phyloP scores from a whole-genome alignment of 2,329 filamentous ascomycete species.

The Phyllosticta citriasiana region DNA sequence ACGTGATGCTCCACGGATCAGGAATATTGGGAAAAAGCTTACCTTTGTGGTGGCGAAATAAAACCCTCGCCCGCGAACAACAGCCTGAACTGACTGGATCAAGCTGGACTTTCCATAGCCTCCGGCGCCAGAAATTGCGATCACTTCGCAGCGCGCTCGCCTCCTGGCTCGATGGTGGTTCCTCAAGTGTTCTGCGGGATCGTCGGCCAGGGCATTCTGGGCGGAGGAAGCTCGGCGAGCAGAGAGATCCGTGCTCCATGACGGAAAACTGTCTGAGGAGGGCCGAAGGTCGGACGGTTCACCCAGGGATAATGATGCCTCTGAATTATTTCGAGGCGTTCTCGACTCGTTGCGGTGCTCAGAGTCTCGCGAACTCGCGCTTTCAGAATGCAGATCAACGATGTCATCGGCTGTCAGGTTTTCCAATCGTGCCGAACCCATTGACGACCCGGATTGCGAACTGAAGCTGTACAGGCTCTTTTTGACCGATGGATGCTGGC shows the following conservation, averaged over 20 bases:
- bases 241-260: not conserved
- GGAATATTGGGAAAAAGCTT: not conserved
- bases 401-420: slow-evolving; percentile 33
- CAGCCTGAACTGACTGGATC: slow-evolving; percentile 47
- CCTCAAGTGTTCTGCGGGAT: slow-evolving; percentile 2
- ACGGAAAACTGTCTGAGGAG: slow-evolving; percentile 4
- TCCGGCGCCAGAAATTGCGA: slow-evolving; percentile 46
- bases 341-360: slow-evolving; percentile 17
- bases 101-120: slow-evolving; percentile 53
- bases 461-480: slow-evolving; percentile 40
- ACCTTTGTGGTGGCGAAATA: slow-evolving; percentile 49
- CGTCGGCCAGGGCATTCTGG: not conserved
- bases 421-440: slow-evolving; percentile 11
- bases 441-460: slow-evolving; percentile 33
- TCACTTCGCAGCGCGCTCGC: slow-evolving; percentile 48
- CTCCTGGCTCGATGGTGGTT: slow-evolving; percentile 3
- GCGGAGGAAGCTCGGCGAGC: slow-evolving; percentile 4
- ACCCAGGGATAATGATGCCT: not conserved
- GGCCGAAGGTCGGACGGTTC: slow-evolving; percentile 6
- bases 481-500: slow-evolving; percentile 38
- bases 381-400: slow-evolving; percentile 30
- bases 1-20: not conserved
- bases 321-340: slow-evolving; percentile 10
- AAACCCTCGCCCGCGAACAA: slow-evolving; percentile 43
- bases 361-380: slow-evolving; percentile 46